Conservation (phyloP, 1,139 yeast species). For the Suhomyces maxii region DNA sequence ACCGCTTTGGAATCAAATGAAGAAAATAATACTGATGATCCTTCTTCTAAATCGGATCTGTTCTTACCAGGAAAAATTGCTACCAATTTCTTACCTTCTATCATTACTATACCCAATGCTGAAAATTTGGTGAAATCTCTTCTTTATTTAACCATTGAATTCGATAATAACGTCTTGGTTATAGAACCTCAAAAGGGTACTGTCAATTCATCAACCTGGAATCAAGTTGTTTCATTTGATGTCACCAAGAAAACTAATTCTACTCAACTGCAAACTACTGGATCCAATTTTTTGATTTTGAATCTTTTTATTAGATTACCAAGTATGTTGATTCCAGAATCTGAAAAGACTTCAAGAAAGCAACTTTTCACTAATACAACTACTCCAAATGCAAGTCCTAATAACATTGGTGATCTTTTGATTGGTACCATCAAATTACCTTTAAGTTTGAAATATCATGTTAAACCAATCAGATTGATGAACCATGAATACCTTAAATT, state of each 20-base stretch:
- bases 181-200: slow-evolving; percentile 79
- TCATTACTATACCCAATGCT: slow-evolving; percentile 58
- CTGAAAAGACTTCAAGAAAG: slow-evolving; percentile 32
- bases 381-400: slow-evolving; percentile 14
- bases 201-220: slow-evolving; percentile 58
- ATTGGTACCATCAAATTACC: slow-evolving; percentile 48
- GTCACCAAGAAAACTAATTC: slow-evolving; percentile 55
- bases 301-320: slow-evolving; percentile 81
- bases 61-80: slow-evolving; percentile 35
- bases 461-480: slow-evolving; percentile 40
- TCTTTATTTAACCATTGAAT: slow-evolving; percentile 70
- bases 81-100: slow-evolving; percentile 60
- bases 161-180: slow-evolving; percentile 80
- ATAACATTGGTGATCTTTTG: slow-evolving; percentile 39
- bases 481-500: slow-evolving; percentile 50
- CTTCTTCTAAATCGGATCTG: slow-evolving; percentile 14
- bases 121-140: slow-evolving; percentile 54
- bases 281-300: slow-evolving; percentile 54
- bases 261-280: slow-evolving; percentile 16
- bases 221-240: slow-evolving; percentile 88
- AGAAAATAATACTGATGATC: slow-evolving; percentile 2
- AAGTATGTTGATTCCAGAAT: slow-evolving; percentile 55
- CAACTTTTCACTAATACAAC: slow-evolving; percentile 26
- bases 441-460: slow-evolving; percentile 40
- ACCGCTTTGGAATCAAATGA: slow-evolving; percentile 23